phyloP scores from a whole-genome alignment of 2,329 filamentous ascomycete genomes.

The Microascus cirrosus region DNA sequence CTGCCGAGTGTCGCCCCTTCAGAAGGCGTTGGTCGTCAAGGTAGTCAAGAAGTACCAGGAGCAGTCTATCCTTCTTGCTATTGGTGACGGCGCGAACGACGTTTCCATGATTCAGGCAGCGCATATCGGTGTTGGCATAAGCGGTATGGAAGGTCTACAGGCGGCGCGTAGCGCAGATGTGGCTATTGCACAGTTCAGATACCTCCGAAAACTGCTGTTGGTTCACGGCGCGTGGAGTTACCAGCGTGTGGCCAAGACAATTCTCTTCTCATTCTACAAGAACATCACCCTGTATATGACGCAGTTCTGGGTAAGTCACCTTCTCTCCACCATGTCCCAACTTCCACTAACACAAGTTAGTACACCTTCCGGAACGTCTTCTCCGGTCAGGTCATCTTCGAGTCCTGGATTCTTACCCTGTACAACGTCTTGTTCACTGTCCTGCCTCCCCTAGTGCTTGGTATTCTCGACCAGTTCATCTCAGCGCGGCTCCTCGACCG shows the following conservation, averaged over 20 bases:
- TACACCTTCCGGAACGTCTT: constrained; percentile 98
- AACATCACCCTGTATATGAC: constrained; percentile 98
- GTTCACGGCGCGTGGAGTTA: constrained; percentile 98
- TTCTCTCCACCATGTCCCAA: not conserved
- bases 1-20: constrained; percentile 89
- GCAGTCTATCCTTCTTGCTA: constrained; percentile 83
- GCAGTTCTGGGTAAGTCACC: constrained; percentile 75
- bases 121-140: constrained; percentile 95
- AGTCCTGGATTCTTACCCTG: constrained; percentile 98
- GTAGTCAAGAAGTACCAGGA: constrained; percentile 87
- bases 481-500: constrained; percentile 86
- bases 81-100: constrained; percentile 95
- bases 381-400: constrained; percentile 94
- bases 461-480: constrained; percentile 96
- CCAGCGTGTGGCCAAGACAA: constrained; percentile 91
- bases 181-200: constrained; percentile 91
- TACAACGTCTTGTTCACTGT: constrained; percentile 99
- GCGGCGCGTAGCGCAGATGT: constrained; percentile 93
- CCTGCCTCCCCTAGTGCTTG: constrained; percentile 83
- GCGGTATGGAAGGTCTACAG: constrained; percentile 91
- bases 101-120: constrained; percentile 99
- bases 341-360: constrained; percentile 31
- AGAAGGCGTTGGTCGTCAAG: constrained; percentile 96
- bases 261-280: constrained; percentile 98
- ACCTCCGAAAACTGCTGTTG: constrained; percentile 81